phyloP scores from a whole-genome alignment of 2,329 filamentous ascomycete species.

The Exophiala sp. region DNA sequence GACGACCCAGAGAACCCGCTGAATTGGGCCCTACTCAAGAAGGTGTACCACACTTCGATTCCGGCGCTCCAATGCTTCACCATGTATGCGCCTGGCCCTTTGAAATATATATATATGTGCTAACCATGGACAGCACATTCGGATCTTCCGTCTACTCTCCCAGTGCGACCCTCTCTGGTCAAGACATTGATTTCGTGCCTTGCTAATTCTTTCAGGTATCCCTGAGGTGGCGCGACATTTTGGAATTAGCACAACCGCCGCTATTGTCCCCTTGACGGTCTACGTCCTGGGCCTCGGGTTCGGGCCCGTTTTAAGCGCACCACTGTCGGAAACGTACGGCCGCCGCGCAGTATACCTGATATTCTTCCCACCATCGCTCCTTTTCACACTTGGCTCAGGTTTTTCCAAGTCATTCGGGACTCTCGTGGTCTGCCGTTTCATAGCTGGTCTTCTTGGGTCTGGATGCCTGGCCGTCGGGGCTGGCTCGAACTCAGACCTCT shows the following conservation, averaged over 20 bases:
- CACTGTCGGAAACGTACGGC: conserved; percentile 65
- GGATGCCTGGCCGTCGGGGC: conserved; percentile 63
- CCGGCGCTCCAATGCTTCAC: conserved; percentile 25
- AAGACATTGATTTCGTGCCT: background rate
- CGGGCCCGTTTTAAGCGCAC: conserved; percentile 66
- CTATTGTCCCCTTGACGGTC: conserved; percentile 58
- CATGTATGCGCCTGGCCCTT: conserved; percentile 10
- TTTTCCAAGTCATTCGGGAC: conserved; percentile 60
- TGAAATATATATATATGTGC: background rate
- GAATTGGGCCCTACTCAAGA: conserved; percentile 51
- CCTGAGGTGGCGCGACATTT: conserved; percentile 50
- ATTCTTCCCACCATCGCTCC: conserved; percentile 58
- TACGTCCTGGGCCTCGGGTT: conserved; percentile 68
- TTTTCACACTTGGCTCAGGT: conserved; percentile 41
- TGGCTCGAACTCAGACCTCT: conserved; percentile 62
- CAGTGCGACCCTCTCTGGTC: conserved; percentile 4
- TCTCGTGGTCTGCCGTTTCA: conserved; percentile 66
- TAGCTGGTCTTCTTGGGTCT: conserved; percentile 66
- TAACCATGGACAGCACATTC: conserved; percentile 27
- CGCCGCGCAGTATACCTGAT: conserved; percentile 64
- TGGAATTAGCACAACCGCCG: conserved; percentile 30
- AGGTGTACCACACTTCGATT: conserved; percentile 34
- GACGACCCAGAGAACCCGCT: conserved; percentile 54
- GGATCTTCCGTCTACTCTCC: conserved; percentile 35
- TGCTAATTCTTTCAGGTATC: conserved; percentile 32